Percentiles rank a stretch among this genome's conserved stretches.
Conservation (phyloP, 2,329 filamentous ascomycete species). For the Magnaporthiopsis rhizophila region DNA sequence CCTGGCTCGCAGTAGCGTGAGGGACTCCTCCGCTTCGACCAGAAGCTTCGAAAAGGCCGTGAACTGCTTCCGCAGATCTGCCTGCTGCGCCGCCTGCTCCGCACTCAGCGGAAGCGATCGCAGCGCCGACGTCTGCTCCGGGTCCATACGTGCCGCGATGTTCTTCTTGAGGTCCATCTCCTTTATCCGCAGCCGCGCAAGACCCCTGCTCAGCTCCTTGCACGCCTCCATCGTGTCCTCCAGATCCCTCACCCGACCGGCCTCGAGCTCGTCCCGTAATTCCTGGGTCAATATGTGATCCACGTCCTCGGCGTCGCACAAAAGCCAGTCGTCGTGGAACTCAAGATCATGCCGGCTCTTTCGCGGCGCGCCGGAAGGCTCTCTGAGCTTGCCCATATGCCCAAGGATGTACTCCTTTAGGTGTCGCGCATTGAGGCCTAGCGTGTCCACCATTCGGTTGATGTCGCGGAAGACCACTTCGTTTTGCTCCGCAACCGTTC, state of each 20-base stretch:
- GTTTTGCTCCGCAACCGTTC: constrained; percentile 54
- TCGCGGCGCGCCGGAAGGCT: constrained; percentile 40
- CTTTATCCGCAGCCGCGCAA: constrained; percentile 64
- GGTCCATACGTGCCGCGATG: constrained; percentile 62
- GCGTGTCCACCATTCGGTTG: constrained; percentile 88
- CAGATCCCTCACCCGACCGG: constrained; percentile 60
- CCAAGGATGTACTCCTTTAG: constrained; percentile 60
- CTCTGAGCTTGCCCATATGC: constrained; percentile 44
- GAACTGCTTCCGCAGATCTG: constrained; percentile 71
- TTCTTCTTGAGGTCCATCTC: constrained; percentile 71
- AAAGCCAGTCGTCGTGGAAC: constrained; percentile 58
- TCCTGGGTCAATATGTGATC: constrained; percentile 54
- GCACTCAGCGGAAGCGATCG: constrained; percentile 69
- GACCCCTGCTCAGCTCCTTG: constrained; percentile 59
- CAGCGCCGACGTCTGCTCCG: constrained; percentile 55
- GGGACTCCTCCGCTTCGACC: constrained; percentile 68
- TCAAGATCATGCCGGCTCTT: constrained; percentile 59
- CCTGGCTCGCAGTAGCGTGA: constrained; percentile 72
- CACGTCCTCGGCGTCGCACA: constrained; percentile 69
- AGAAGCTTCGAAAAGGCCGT: constrained; percentile 66
- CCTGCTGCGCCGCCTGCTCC: constrained; percentile 77
- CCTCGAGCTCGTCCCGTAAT: constrained; percentile 56
- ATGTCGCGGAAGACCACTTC: constrained; percentile 70
- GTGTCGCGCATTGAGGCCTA: constrained; percentile 73
- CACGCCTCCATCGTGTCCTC: constrained; percentile 61